Evolutionary conservation across 23 red algal species (phyloP), one percentile per base, ranked within the genome.

Genomic region (Rhodosorus marinus): DNA sequence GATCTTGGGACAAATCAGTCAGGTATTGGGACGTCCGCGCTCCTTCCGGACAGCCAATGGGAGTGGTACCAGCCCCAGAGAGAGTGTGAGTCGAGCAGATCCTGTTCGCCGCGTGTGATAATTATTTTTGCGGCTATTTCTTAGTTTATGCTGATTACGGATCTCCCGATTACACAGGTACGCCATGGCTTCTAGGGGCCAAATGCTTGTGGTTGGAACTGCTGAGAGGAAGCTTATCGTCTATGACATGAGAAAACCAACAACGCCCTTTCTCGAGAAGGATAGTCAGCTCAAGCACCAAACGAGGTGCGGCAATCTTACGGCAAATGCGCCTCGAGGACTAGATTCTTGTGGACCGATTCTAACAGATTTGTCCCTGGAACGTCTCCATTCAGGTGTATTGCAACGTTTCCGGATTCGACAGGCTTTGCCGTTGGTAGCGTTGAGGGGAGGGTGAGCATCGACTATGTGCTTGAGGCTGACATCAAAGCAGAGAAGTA

Each of bases 11-110:
- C 38, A 82, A 82, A 41, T 80, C 70, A 11, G 41, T 95, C 46
- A 69, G 69, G 54, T 95, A 95, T 42, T 95, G 88, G 88, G 88
- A 95, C 62, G 31, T 84, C 15, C 78, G 88, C 28, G 77, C 88
- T 30, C 74, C 88, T 26, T 76, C 77, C 1, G 71, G 67, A 14
- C 57, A 49, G 19, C 62, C 77, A 8, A 81, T 93, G 75, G 79
- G 72, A 21, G 52, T 67, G 27, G 75, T 81, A 1, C 57, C 46
- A 6, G 54, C 78, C 17, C 54, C 62, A 21, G 69, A 76, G 11
- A 69, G 65, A 38, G 75, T 80, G 0, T n/a, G n/a, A n/a, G n/a
- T n/a, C n/a, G n/a, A n/a, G n/a, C n/a, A n/a, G n/a, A n/a, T n/a
- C n/a, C n/a, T 43, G 38, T 43, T 14, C 14, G 14, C 38, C n/a